Percentiles rank a stretch among this genome's conserved stretches.
These are phyloP conservation scores for Pleochaeta shiraiana DNA, from an alignment of 2,329 filamentous ascomycete species.

Conservation along the genomic window DNA sequence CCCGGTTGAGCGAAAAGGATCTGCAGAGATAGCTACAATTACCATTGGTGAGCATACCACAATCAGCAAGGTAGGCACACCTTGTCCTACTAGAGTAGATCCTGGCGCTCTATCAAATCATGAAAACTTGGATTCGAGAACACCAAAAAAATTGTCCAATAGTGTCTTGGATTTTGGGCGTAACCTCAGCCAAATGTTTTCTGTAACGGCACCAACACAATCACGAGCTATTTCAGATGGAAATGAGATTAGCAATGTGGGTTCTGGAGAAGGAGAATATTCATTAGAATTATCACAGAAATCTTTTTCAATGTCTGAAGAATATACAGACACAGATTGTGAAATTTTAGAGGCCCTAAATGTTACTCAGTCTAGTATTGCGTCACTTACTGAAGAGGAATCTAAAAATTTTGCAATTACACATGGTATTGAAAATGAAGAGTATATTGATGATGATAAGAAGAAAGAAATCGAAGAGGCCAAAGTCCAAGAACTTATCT, in stretches of 20 bases:
- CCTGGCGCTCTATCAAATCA: no score
- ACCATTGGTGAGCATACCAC: conserved; percentile 18
- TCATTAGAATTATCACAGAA: background rate
- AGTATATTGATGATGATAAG: conserved; percentile 15
- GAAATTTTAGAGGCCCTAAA: background rate
- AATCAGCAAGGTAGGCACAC: conserved; percentile 16
- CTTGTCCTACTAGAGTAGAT: conserved; percentile 13
- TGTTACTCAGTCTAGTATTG: background rate
- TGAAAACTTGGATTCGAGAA: no score
- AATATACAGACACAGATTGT: background rate
- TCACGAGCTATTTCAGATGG: background rate
- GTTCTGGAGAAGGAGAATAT: background rate
- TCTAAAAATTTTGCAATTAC: conserved; percentile 2
- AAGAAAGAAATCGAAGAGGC: conserved; percentile 17
- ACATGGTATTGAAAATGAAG: conserved; percentile 7
- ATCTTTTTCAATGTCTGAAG: background rate
- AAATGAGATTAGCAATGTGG: background rate
- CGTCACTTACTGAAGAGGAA: background rate
- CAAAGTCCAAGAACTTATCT: conserved; percentile 17
- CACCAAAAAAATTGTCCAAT: background rate
- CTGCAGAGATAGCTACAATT: conserved; percentile 17
- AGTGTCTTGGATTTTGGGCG: background rate
- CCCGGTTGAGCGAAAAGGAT: conserved; percentile 9
- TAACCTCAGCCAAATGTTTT: conserved; percentile 16
- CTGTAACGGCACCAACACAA: conserved; percentile 7